Conservation (phyloP, 192 early-diverging fungal genomes). For the Dispira parvispora region DNA sequence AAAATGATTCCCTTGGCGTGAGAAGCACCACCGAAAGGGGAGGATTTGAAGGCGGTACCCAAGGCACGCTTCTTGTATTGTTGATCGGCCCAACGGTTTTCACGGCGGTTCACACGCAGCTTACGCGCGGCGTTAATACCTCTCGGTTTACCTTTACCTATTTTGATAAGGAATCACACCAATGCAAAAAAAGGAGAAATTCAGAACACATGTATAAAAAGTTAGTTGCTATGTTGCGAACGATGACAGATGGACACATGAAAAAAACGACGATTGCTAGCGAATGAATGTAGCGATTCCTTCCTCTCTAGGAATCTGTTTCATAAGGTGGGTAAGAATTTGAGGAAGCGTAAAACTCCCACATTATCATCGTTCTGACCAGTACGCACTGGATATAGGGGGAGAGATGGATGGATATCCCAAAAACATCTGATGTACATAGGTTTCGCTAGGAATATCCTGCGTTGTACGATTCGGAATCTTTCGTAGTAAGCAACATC, state of each 20-base stretch:
- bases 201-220: background rate
- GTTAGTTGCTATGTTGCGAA: background rate
- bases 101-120: conserved; percentile 92
- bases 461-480: too few species aligned
- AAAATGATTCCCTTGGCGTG: conserved; percentile 99
- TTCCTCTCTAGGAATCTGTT: background rate
- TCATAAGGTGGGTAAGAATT: background rate
- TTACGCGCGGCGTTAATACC: conserved; percentile 98
- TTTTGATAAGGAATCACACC: background rate
- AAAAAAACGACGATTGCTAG: background rate
- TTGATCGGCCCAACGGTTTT: conserved; percentile 98
- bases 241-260: background rate
- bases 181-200: background rate
- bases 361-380: background rate
- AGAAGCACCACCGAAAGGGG: conserved; percentile 98
- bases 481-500: too few species aligned
- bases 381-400: too few species aligned
- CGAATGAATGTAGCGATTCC: background rate
- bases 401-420: too few species aligned
- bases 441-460: too few species aligned
- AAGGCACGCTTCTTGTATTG: conserved; percentile 97
- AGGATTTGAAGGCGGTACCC: conserved; percentile 95
- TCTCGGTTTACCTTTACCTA: conserved; percentile 82
- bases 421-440: too few species aligned
- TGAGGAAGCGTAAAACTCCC: background rate